Evolutionary conservation across 140 eudicot species (phyloP), one percentile per base, ranked within the genome.

Genomic region (Senecio squalidus): DNA sequence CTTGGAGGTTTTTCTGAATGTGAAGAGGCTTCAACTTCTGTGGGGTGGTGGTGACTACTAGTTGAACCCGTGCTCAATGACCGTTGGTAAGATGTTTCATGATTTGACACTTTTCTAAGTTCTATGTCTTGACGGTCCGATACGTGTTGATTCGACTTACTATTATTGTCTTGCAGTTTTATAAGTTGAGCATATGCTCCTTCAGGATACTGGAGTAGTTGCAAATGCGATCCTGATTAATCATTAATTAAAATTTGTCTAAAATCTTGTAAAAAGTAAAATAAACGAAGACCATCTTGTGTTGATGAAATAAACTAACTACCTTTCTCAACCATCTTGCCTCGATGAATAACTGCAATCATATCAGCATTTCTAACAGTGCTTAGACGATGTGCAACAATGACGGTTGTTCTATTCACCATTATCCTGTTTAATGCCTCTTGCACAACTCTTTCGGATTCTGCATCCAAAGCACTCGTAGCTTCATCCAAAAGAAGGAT

Each of bases 161-260:
- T 67, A 15, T 63, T 76, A 53, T 66, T 47, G 30, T 81, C 89
- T 77, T 91, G 98, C 55, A 81, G 38, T 59, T 64, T 76, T 52
- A 91, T 77, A 47, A 91, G 98, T 68, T 83, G 98, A 17, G 95
- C 71, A 62, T 91, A 91, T 60, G 89, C 92, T 55, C 98, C 98
- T 75, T 91, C 96, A 30, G 93, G 81, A 73, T 87, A 87, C 68
- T 73, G 55, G 48, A 91, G 82, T 56, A 87, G 75, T 72, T 79
- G 81, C 9, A 58, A 43, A 67, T 91, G 96, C 7, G 84, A 62
- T 50, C 97, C 97, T 89, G 84, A 57, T 66, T 9, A 47, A 54
- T 21, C 0, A 43, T 39, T 33, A 53, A 31, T 7, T 4, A 38
- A 6, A 11, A 4, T 38, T 8, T 36, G 33, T 59, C 78, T n/a